Evolutionary conservation across 345 rosid species (phyloP), one percentile per base, ranked within the genome.

Genomic region (Cochlearia excelsa): DNA sequence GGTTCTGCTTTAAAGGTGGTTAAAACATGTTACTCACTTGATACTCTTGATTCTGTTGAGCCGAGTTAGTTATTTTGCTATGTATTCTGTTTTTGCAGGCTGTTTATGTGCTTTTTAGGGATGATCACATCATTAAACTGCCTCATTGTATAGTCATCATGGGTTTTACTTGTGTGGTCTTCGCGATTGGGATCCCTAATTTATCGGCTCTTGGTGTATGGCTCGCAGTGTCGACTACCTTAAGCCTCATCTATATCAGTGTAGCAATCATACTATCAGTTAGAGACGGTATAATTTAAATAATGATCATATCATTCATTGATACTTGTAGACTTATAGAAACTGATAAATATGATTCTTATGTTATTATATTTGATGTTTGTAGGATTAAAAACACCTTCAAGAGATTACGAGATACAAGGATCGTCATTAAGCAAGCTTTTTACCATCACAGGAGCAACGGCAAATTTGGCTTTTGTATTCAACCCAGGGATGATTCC

Each of bases 401-500:
- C 87, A 11, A 81, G 92, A 76, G 97, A 93, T 56, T 93, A 93
- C 72, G 77, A 64, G 78, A 74, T 87, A 27, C 72, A 75, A 6
- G 86, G 90, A 68, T 57, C 89, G 61, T 42, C 75, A 33, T 8
- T 56, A 0, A 55, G 49, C 79, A 81, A 74, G 76, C 65, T 87
- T 26, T 89, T 87, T 59, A 73, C 87, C 26, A 81, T 79, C 56
- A 82, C 85, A 2, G 96, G 97, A 34, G 97, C 94, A 70, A 58
- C 81, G 2, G 99, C 97, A 26, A 93, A 63, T 75, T 84, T 93
- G 0, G 87, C 87, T 46, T 93, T 93, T 49, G 95, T 95, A 45
- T 93, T 79, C 65, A 93, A 93, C 63, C 89, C 99, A 1, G 99
- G 99, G 55, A 93, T 93, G 99, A 94, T 89, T 65, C 99, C 97